phyloP scores from a whole-genome alignment of 2,329 filamentous ascomycete species.

The Clathrospora elynae region DNA sequence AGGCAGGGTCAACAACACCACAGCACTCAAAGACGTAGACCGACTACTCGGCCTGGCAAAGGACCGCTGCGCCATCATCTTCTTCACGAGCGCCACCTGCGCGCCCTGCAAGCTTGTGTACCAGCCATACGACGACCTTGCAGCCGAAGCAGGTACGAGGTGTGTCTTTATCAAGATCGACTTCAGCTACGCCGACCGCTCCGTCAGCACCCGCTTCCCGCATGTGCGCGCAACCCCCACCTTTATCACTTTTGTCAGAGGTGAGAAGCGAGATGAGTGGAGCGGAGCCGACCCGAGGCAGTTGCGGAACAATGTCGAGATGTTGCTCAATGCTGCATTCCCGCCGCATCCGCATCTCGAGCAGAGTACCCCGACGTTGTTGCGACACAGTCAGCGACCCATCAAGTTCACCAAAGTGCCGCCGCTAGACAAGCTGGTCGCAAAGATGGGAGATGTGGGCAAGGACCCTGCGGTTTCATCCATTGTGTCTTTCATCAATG shows the following conservation, averaged over 20 bases:
- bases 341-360: constrained; percentile 76
- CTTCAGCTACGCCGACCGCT: constrained; percentile 66
- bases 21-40: constrained; percentile 64
- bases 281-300: constrained; percentile 72
- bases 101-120: constrained; percentile 83
- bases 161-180: constrained; percentile 83
- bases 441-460: constrained; percentile 73
- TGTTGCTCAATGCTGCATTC: constrained; percentile 75
- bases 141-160: constrained; percentile 70
- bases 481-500: constrained; percentile 73
- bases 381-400: constrained; percentile 67
- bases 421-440: constrained; percentile 78
- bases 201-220: constrained; percentile 65
- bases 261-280: constrained; percentile 79
- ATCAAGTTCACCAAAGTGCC: constrained; percentile 79
- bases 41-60: constrained; percentile 63
- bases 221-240: constrained; percentile 80
- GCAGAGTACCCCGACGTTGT: constrained; percentile 72
- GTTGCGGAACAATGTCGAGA: constrained; percentile 72
- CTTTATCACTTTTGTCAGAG: constrained; percentile 82
- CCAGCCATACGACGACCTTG: constrained; percentile 79
- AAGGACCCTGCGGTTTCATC: constrained; percentile 64
- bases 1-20: constrained; percentile 65
- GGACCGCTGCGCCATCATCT: constrained; percentile 76
- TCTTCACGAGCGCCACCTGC: constrained; percentile 91